These are phyloP conservation scores for Thermothielavioides terrestris DNA, from an alignment of 495 filamentous ascomycete genomes.

Conservation along the genomic window DNA sequence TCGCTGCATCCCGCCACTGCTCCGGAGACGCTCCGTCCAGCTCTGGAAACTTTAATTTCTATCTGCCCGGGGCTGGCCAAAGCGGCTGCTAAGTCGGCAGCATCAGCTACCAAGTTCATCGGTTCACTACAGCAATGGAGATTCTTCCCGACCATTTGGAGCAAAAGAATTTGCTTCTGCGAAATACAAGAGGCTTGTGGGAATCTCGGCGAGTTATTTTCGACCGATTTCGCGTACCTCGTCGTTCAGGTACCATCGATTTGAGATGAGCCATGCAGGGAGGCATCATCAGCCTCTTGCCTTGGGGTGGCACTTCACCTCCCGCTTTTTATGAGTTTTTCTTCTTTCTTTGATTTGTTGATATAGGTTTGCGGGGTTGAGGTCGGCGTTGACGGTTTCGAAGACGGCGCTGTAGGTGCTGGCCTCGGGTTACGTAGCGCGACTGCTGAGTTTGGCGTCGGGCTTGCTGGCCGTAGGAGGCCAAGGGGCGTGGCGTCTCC, in stretches of 20 bases:
- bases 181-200: not conserved
- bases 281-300: not conserved
- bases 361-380: not conserved
- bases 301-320: no score
- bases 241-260: not conserved
- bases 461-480: no score
- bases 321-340: no score
- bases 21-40: not conserved
- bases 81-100: not conserved
- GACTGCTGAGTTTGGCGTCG: no score
- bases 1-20: constrained; percentile 11
- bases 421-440: no score
- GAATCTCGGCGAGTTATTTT: not conserved
- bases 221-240: not conserved
- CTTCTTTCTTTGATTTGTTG: no score
- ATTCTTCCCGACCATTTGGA: no score
- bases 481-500: no score
- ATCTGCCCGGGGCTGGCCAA: not conserved
- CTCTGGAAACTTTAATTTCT: constrained; percentile 10
- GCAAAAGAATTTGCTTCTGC: not conserved
- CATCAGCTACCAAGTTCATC: no score
- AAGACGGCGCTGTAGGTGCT: no score
- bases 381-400: no score
- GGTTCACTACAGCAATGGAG: no score
- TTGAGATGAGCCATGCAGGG: not conserved